phyloP scores from a whole-genome alignment of 192 early-diverging fungal species.

The Phlyctochytrium bullatum region DNA sequence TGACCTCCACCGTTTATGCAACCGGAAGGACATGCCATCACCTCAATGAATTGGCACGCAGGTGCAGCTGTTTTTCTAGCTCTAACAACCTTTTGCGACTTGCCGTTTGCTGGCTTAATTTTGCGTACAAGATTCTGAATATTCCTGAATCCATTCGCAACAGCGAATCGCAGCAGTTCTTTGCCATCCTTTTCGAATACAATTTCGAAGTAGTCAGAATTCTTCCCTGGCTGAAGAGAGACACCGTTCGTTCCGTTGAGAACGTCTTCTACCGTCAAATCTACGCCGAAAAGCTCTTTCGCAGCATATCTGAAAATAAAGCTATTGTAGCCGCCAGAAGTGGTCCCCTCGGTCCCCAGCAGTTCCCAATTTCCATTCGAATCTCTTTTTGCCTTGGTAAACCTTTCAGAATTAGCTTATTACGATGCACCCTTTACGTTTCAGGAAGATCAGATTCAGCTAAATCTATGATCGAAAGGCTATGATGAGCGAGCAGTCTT shows the following conservation, averaged over 20 bases:
- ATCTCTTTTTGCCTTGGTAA: slow-evolving; percentile 11
- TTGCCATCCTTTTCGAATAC: slow-evolving; percentile 31
- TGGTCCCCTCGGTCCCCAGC: slow-evolving; percentile 70
- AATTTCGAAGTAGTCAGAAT: slow-evolving; percentile 74
- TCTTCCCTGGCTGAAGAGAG: slow-evolving; percentile 69
- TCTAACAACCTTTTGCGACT: slow-evolving; percentile 14
- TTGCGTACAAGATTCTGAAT: slow-evolving; percentile 99
- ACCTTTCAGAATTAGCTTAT: slow-evolving; percentile 15
- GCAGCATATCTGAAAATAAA: slow-evolving; percentile 86
- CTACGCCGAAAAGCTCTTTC: slow-evolving; percentile 68
- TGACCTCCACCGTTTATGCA: slow-evolving; percentile 99
- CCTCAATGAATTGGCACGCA: slow-evolving; percentile 78
- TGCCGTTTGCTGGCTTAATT: slow-evolving; percentile 56
- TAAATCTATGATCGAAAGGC: slow-evolving; percentile 32
- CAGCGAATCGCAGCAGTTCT: slow-evolving; percentile 71
- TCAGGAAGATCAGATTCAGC: slow-evolving; percentile 53
- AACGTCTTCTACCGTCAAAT: slow-evolving; percentile 55
- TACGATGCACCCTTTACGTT: slow-evolving; percentile 4
- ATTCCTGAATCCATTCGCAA: slow-evolving; percentile 94
- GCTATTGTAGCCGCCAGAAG: slow-evolving; percentile 89
- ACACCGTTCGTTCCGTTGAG: slow-evolving; percentile 51
- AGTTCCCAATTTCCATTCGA: slow-evolving; percentile 30
- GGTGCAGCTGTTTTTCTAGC: slow-evolving; percentile 2
- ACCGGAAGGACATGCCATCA: slow-evolving; percentile 96
- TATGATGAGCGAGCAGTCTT: slow-evolving; percentile 73